Conservation (phyloP, 495 filamentous ascomycete genomes). For the Penicillium dipodomyicola region DNA sequence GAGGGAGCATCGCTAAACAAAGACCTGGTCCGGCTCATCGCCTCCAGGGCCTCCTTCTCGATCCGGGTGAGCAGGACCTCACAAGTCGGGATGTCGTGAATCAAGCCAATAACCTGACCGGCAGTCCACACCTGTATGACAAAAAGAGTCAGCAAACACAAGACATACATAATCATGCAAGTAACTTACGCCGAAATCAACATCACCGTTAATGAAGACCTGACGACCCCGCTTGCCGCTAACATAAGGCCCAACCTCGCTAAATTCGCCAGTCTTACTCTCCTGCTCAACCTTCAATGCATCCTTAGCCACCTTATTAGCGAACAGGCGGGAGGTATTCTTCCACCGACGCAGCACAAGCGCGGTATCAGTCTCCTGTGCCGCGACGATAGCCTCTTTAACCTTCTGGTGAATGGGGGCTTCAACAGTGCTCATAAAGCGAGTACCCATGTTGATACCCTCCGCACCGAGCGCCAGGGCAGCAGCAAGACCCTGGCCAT, state of each 20-base stretch:
- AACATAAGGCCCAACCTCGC: slow-evolving; percentile 84
- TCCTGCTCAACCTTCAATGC: slow-evolving; percentile 80
- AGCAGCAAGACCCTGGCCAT: slow-evolving; percentile 90
- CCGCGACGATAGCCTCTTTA: slow-evolving; percentile 86
- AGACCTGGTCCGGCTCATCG: slow-evolving; percentile 38
- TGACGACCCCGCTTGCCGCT: slow-evolving; percentile 88
- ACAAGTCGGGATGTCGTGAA: slow-evolving; percentile 68
- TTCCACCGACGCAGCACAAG: slow-evolving; percentile 86
- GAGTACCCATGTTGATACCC: slow-evolving; percentile 92
- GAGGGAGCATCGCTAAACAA: slow-evolving; percentile 37
- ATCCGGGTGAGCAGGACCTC: slow-evolving; percentile 56
- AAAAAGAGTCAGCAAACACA: slow-evolving; percentile 13
- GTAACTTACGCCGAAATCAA: slow-evolving; percentile 77
- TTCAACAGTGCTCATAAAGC: slow-evolving; percentile 92
- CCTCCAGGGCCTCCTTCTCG: slow-evolving; percentile 61
- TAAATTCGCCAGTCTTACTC: slow-evolving; percentile 84
- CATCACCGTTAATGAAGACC: slow-evolving; percentile 90
- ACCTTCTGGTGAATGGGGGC: slow-evolving; percentile 90
- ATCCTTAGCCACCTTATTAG: slow-evolving; percentile 81
- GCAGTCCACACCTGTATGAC: slow-evolving; percentile 63
- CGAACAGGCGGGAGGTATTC: slow-evolving; percentile 86
- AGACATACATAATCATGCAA: neutral
- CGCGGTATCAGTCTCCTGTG: slow-evolving; percentile 86
- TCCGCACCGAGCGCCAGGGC: slow-evolving; percentile 89
- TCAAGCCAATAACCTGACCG: slow-evolving; percentile 67